phyloP scores from a whole-genome alignment of 1,139 yeast species.

The Casaregolazyma suthepensis region DNA sequence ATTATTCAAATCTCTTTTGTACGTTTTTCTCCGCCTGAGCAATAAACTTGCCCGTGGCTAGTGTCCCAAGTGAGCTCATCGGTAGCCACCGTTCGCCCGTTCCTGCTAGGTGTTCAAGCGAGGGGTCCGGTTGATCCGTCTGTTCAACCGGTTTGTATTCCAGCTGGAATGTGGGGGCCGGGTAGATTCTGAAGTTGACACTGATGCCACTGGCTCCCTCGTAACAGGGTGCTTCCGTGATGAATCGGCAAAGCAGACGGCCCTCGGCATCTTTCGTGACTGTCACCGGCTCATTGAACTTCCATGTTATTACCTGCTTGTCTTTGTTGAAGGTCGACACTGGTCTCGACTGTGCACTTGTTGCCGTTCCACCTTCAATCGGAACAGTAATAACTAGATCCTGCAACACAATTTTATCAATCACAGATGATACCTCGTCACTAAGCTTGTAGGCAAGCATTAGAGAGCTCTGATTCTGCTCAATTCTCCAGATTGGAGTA shows the following conservation, averaged over 20 bases:
- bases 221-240: conserved; percentile 30
- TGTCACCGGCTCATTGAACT: conserved; percentile 46
- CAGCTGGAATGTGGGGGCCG: conserved; percentile 9
- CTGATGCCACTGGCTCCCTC: conserved; percentile 31
- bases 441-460: conserved; percentile 64
- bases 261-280: conserved; percentile 66
- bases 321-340: conserved; percentile 85
- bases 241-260: conserved; percentile 34
- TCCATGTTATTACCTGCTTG: conserved; percentile 81
- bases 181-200: conserved; percentile 22
- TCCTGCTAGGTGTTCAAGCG: conserved; percentile 8
- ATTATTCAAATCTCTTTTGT: conserved; percentile 11
- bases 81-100: conserved; percentile 15
- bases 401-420: conserved; percentile 37
- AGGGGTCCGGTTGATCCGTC: conserved; percentile 3
- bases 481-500: conserved; percentile 85
- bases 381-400: conserved; percentile 64
- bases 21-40: conserved; percentile 24
- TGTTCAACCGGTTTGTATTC: conserved; percentile 1
- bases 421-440: conserved; percentile 38
- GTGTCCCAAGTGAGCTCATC: conserved; percentile 14
- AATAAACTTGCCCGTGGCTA: conserved; percentile 19
- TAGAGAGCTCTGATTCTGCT: conserved; percentile 75
- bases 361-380: conserved; percentile 43
- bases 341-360: conserved; percentile 80